Conservation (phyloP, 805 yeast species). For the Yamadazyma endophytica region DNA sequence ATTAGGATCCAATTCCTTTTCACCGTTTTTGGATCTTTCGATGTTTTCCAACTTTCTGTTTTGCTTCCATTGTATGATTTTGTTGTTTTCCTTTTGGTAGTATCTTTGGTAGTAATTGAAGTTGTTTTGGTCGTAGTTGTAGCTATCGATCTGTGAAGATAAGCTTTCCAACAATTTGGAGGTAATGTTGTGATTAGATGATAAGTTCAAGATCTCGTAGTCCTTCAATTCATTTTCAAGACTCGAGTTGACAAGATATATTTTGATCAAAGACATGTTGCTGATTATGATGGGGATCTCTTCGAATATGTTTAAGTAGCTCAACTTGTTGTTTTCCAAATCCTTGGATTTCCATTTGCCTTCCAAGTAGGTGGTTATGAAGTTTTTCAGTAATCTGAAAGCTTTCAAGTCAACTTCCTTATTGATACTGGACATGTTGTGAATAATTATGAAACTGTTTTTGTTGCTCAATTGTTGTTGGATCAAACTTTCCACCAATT, state of each 20-base stretch:
- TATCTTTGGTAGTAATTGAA: constrained; percentile 80
- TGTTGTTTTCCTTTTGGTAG: constrained; percentile 62
- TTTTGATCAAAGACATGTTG: constrained; percentile 64
- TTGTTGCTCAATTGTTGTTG: constrained; percentile 56
- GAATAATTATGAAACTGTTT: constrained; percentile 55
- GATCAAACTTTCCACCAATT: constrained; percentile 65
- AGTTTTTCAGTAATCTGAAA: constrained; percentile 60
- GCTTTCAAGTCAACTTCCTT: constrained; percentile 68
- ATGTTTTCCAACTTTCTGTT: constrained; percentile 63
- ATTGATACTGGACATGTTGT: constrained; percentile 66
- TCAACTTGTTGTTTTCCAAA: constrained; percentile 55
- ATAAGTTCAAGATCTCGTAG: constrained; percentile 34
- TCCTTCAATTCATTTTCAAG: constrained; percentile 9
- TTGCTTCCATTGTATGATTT: constrained; percentile 71
- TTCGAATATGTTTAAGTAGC: constrained; percentile 62
- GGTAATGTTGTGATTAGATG: constrained; percentile 40
- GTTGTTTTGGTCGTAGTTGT: constrained; percentile 73
- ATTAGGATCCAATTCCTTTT: constrained; percentile 49
- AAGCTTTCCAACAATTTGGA: constrained; percentile 56
- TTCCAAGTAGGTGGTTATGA: constrained; percentile 51
- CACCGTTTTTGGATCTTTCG: constrained; percentile 54
- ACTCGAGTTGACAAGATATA: constrained; percentile 36
- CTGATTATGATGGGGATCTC: constrained; percentile 65
- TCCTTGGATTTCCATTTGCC: constrained; percentile 65
- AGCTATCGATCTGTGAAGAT: constrained; percentile 66